These are phyloP conservation scores for Acanthamoeba sp. DNA, from an alignment of 208 protist genomes.

Conservation along the genomic window DNA sequence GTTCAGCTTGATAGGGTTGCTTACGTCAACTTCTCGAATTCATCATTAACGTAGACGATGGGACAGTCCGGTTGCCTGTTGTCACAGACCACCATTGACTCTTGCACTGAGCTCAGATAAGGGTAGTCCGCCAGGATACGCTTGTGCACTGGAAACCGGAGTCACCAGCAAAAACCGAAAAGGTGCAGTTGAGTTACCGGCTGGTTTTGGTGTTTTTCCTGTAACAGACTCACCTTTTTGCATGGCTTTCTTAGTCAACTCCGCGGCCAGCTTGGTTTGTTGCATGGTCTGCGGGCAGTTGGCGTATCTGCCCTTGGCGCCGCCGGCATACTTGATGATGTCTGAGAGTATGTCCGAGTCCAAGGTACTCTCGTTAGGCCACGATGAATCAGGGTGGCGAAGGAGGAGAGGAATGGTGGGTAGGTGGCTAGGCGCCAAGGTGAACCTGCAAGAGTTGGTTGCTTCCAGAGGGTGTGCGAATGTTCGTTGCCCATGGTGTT, in stretches of 20 bases:
- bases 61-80: constrained; percentile 24
- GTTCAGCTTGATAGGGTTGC: not conserved
- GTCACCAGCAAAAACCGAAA: too few species aligned
- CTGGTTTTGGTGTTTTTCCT: too few species aligned
- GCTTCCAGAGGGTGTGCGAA: not conserved
- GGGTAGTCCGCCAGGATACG: constrained; percentile 18
- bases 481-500: not conserved
- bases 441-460: not conserved
- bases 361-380: too few species aligned
- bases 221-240: not conserved
- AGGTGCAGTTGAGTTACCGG: not conserved
- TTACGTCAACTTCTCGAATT: constrained; percentile 50
- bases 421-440: not conserved
- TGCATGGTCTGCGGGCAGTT: constrained; percentile 4
- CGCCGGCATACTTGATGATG: not conserved
- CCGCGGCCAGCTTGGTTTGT: not conserved
- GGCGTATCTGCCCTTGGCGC: not conserved
- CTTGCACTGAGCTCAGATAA: not conserved
- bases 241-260: not conserved
- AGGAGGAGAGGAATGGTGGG: too few species aligned
- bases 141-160: constrained; percentile 63
- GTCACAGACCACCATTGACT: constrained; percentile 59
- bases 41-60: constrained; percentile 37
- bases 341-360: not conserved
- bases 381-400: too few species aligned